Base-by-base conservation (phyloP, 1,284 basidiomycete species). In the Cystobasidiaceae sp. region DNA sequence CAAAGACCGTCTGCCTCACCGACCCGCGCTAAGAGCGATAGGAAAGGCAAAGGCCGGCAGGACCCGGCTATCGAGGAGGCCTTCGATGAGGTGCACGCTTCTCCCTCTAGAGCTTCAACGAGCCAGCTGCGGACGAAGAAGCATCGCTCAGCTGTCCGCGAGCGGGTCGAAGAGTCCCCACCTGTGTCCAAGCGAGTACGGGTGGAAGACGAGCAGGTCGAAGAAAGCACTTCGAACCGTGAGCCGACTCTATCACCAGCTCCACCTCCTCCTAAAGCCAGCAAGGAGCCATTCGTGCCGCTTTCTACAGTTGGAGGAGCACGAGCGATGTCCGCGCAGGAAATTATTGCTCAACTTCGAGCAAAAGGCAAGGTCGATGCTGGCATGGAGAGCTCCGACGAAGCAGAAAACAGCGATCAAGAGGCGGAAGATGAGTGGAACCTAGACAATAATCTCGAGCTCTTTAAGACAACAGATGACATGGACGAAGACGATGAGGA, bases 401-500 rank as follows among this genome's bases (percentile, higher is more conserved):
- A 52, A 27, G 27, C 6, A 17, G 54, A 28, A 6, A 13, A 44
- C n/a, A 27, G 44, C 17, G 23, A 4, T 9, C 15, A 9, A 56
- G 54, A 17, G 27, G 54, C 41, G 27, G 25, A 21, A 39, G 54
- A 56, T 44, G 19, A 25, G 13, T 25, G 37, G 50, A 19, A 37
- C 4, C 32, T 52, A 17, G 17, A 21, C n/a, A 37, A 25, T 37
- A 37, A 27, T 23, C 6, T 32, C 6, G 30, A 52, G 15, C 33
- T 52, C 13, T 37, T 33, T 8, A 52, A 52, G 19, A 52, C 25
- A 25, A 25, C 50, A 4, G 17, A 32, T 3, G 50, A 33, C 23
- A 52, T 52, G 33, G 61, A 55, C 15, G 52, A 52, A 15, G 52
- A 56, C 13, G 51, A 51, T 11, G 59, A 64, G 17, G 52, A 64